These are phyloP conservation scores for Actinomortierella ambigua DNA, from an alignment of 371 early-diverging fungal genomes.

Conservation along the genomic window DNA sequence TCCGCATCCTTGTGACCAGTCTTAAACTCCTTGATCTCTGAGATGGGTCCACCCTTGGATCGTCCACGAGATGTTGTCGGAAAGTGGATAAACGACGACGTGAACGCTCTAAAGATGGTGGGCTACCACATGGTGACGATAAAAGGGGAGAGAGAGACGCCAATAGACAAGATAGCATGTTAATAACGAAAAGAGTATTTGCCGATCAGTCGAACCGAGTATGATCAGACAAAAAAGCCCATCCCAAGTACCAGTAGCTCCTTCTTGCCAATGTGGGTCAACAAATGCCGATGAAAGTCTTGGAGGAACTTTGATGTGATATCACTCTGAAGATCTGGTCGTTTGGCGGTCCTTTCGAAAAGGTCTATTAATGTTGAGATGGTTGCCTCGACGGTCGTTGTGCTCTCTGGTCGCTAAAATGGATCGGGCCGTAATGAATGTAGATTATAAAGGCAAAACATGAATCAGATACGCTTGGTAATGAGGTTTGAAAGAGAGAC, in stretches of 20 bases:
- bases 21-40: too few species aligned
- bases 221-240: too few species aligned
- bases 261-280: conserved; percentile 51
- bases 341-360: conserved; percentile 54
- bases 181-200: not conserved
- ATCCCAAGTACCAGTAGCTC: conserved; percentile 52
- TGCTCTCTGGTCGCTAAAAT: conserved; percentile 53
- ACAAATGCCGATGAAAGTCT: conserved; percentile 54
- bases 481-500: conserved; percentile 2
- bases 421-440: not conserved
- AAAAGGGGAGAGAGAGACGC: not conserved
- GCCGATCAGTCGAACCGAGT: too few species aligned
- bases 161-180: not conserved
- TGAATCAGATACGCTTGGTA: not conserved
- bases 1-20: too few species aligned
- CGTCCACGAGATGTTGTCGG: conserved; percentile 59
- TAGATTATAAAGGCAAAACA: not conserved
- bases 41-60: too few species aligned
- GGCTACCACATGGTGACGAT: conserved; percentile 28
- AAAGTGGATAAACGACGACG: conserved; percentile 53
- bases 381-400: conserved; percentile 46
- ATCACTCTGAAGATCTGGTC: conserved; percentile 65
- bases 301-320: conserved; percentile 58
- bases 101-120: conserved; percentile 52
- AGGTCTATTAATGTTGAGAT: conserved; percentile 54